phyloP scores from a whole-genome alignment of 129 eudicot species.

The Dittrichia graveolens region DNA sequence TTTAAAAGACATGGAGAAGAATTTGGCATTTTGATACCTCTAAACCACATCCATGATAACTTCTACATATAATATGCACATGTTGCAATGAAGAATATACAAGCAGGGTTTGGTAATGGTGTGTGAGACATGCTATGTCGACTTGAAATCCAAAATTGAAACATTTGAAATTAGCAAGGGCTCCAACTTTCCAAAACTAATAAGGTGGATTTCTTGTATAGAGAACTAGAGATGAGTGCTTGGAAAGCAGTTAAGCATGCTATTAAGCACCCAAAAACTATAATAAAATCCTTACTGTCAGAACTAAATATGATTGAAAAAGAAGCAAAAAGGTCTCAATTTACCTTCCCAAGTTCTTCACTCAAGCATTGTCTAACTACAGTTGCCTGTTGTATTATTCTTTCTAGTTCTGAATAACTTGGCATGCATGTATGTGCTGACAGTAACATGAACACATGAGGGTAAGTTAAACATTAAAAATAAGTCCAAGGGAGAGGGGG shows the following conservation, averaged over 20 bases:
- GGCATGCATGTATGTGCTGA: constrained; percentile 62
- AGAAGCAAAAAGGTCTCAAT: neutral
- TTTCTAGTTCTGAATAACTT: constrained; percentile 76
- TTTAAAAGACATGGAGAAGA: neutral
- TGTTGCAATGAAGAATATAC: neutral
- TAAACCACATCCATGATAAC: neutral
- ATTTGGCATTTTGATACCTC: neutral
- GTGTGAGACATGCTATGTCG: neutral
- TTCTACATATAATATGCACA: neutral
- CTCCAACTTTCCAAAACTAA: neutral
- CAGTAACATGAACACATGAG: constrained; percentile 25
- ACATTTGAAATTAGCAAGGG: neutral
- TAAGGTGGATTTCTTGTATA: neutral
- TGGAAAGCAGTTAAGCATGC: constrained; percentile 18
- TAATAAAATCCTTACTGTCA: neutral
- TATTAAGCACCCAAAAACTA: neutral
- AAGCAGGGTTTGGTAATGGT: neutral
- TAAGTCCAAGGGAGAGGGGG: neutral
- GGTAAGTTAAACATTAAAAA: neutral
- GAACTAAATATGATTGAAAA: neutral
- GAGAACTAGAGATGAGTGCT: neutral
- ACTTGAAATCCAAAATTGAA: neutral
- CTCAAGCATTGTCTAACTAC: constrained; percentile 75
- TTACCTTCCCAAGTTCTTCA: constrained; percentile 83
- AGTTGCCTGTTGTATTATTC: constrained; percentile 83